These are phyloP conservation scores for Kregervanrija delftensis DNA, from an alignment of 805 yeast species.

Conservation along the genomic window DNA sequence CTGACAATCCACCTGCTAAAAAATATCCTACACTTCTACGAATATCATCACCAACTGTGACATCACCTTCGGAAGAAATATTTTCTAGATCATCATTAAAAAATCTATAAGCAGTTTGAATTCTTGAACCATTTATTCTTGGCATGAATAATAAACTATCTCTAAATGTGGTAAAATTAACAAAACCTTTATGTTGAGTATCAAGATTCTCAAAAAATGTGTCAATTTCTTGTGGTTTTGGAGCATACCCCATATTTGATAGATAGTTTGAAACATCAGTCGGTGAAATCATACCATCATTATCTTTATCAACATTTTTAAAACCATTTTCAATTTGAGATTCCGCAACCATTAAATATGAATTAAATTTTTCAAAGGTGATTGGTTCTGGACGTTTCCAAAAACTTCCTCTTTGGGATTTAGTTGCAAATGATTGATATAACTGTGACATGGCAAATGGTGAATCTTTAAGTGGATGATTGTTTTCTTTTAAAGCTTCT, in stretches of 20 bases:
- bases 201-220: slow-evolving; percentile 51
- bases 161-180: slow-evolving; percentile 82
- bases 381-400: slow-evolving; percentile 31
- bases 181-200: slow-evolving; percentile 51
- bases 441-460: slow-evolving; percentile 51
- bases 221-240: slow-evolving; percentile 47
- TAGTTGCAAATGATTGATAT: slow-evolving; percentile 40
- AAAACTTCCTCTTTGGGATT: slow-evolving; percentile 4
- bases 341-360: slow-evolving; percentile 62
- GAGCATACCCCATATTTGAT: slow-evolving; percentile 43
- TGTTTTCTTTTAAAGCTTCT: slow-evolving; percentile 35
- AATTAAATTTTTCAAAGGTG: slow-evolving; percentile 60
- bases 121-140: slow-evolving; percentile 65
- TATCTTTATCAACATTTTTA: slow-evolving; percentile 56
- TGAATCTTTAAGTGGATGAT: slow-evolving; percentile 62
- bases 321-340: slow-evolving; percentile 65
- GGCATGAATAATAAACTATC: slow-evolving; percentile 81
- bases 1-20: slow-evolving; percentile 91
- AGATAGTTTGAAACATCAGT: slow-evolving; percentile 66
- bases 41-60: slow-evolving; percentile 71
- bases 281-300: slow-evolving; percentile 63
- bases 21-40: slow-evolving; percentile 85
- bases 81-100: slow-evolving; percentile 74
- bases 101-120: slow-evolving; percentile 73
- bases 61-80: slow-evolving; percentile 87